phyloP scores from a whole-genome alignment of 352 stramenopile species.

The Globisporangium recalcitrans region DNA sequence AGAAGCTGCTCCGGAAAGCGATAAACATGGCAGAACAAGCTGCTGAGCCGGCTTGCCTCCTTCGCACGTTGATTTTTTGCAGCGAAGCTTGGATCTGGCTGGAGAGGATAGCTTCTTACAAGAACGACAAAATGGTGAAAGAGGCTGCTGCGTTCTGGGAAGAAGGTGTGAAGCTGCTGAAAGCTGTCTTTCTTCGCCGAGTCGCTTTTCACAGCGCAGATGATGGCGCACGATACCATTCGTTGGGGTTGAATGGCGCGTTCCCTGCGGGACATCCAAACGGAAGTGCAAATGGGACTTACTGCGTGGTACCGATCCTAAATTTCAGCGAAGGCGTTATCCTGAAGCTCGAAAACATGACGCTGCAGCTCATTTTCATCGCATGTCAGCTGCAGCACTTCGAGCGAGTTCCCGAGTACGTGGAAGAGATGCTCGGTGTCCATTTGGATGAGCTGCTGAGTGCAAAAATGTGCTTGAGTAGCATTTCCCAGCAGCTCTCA shows the following conservation, averaged over 20 bases:
- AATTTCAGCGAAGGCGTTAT: slow-evolving; percentile 83
- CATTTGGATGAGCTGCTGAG: slow-evolving; percentile 78
- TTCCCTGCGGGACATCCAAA: slow-evolving; percentile 1
- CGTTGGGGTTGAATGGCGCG: background rate
- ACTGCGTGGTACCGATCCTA: slow-evolving; percentile 71
- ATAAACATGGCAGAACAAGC: slow-evolving; percentile 65
- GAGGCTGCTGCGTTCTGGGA: slow-evolving; percentile 77
- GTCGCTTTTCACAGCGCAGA: slow-evolving; percentile 56
- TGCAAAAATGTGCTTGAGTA: slow-evolving; percentile 65
- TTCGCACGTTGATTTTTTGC: slow-evolving; percentile 55
- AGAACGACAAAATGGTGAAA: slow-evolving; percentile 71
- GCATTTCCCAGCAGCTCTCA: slow-evolving; percentile 64
- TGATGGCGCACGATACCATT: slow-evolving; percentile 1
- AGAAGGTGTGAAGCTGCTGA: slow-evolving; percentile 66
- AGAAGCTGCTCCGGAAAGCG: slow-evolving; percentile 62
- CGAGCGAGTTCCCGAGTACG: slow-evolving; percentile 65
- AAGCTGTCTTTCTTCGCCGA: slow-evolving; percentile 72
- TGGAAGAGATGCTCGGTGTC: slow-evolving; percentile 54
- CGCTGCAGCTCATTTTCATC: slow-evolving; percentile 61
- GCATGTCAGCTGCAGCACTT: slow-evolving; percentile 80
- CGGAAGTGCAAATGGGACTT: slow-evolving; percentile 29
- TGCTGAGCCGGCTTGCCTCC: slow-evolving; percentile 45
- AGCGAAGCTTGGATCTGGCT: slow-evolving; percentile 78
- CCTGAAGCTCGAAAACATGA: slow-evolving; percentile 55
- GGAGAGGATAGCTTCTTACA: slow-evolving; percentile 69